Conservation (phyloP, 2,329 filamentous ascomycete species). For the Botrytis squamosa region DNA sequence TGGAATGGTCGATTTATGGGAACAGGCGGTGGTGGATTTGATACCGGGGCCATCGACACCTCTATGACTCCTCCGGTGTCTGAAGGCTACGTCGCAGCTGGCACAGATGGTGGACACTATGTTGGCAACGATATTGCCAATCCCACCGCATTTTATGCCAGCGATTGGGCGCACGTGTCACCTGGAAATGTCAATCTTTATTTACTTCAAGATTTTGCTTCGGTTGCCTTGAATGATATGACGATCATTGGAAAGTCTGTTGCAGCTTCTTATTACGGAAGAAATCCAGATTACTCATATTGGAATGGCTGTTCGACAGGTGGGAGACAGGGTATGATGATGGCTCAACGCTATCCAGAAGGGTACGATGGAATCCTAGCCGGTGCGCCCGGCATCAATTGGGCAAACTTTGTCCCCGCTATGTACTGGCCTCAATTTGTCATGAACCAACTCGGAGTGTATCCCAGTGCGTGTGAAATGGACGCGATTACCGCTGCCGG, state of each 20-base stretch:
- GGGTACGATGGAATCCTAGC: conserved; percentile 45
- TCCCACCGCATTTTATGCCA: not conserved
- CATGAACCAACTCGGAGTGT: not conserved
- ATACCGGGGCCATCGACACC: not conserved
- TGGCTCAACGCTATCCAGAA: conserved; percentile 41
- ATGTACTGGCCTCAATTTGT: conserved; percentile 15
- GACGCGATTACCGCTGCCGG: conserved; percentile 37
- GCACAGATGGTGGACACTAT: conserved; percentile 16
- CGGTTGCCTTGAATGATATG: conserved; percentile 41
- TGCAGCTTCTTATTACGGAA: conserved; percentile 40
- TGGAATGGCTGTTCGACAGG: conserved; percentile 43
- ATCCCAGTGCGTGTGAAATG: not conserved
- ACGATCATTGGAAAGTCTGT: conserved; percentile 39
- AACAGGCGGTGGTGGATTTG: conserved; percentile 3
- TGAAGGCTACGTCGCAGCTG: not conserved
- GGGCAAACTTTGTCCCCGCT: not conserved
- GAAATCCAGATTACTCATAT: conserved; percentile 40
- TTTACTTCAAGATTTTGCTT: conserved; percentile 42
- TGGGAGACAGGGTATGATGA: conserved; percentile 42
- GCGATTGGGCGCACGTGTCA: conserved; percentile 16
- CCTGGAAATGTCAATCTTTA: conserved; percentile 28
- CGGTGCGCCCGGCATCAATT: conserved; percentile 42
- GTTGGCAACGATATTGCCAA: too few relatives aligned
- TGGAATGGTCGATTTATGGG: conserved; percentile 20
- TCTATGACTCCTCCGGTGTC: not conserved